Conservation (phyloP, 805 yeast genomes). For the Candida golubevii region DNA sequence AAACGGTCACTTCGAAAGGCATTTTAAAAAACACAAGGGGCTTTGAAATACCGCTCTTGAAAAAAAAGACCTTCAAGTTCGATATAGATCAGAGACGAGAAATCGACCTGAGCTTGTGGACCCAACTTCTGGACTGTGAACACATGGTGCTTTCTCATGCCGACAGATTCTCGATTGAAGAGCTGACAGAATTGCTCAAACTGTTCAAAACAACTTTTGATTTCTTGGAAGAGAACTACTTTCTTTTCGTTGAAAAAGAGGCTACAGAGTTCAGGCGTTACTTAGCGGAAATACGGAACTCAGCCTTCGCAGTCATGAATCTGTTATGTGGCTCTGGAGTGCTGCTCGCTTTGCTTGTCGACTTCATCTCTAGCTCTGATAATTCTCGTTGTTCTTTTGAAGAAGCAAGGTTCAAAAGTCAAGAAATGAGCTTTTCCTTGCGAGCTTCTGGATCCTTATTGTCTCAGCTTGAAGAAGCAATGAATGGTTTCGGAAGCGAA, state of each 20-base stretch:
- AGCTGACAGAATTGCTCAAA: not conserved
- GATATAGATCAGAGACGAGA: not conserved
- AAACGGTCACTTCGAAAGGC: too few species aligned
- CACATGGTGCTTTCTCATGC: not conserved
- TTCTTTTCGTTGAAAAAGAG: not conserved
- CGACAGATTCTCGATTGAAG: not conserved
- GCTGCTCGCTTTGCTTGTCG: not conserved
- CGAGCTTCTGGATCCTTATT: too few species aligned
- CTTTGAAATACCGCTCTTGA: too few species aligned
- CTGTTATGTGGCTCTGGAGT: not conserved
- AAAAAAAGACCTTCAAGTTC: not conserved
- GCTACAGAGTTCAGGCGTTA: not conserved
- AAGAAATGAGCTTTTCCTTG: too few species aligned
- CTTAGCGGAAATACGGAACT: not conserved
- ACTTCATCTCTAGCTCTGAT: not conserved
- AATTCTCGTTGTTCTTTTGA: not conserved
- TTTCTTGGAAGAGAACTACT: not conserved
- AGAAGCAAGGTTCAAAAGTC: too few species aligned
- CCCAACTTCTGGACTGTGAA: not conserved
- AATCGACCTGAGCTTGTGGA: not conserved
- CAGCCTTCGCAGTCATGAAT: not conserved
- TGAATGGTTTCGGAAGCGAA: too few species aligned
- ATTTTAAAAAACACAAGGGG: too few species aligned
- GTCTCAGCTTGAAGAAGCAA: too few species aligned
- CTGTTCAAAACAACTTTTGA: not conserved